Evolutionary conservation across 768 basidiomycete genomes (phyloP), one percentile per base, ranked within the genome.

Genomic region (Clavaria fumosa): DNA sequence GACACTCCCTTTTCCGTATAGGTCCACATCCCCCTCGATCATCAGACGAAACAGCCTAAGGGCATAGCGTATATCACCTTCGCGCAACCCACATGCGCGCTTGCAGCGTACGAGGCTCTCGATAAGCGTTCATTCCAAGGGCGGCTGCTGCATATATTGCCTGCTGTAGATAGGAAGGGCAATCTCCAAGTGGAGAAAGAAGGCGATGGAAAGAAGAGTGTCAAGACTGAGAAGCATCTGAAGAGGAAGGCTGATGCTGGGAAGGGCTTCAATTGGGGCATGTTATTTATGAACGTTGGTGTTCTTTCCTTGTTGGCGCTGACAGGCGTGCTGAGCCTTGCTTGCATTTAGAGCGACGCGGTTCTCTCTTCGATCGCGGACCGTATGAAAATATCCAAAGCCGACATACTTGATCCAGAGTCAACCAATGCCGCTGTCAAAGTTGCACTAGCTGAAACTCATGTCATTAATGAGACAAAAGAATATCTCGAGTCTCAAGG

Each of bases 251-350:
- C 70, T 7, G 59, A 52, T 23, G 77, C 81, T 11, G 78, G 78
- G 22, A 76, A 77, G 44, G 81, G 80, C 40, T 89, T 90, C 51
- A 88, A 86, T 54, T 93, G 88, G 89, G 75, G 78, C 37, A 81
- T 89, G 69, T 54, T 97, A 40, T 96, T 90, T 52, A 90, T 96
- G 86, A 97, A 96, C 66, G 93, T 95, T 63, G 58, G 86, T 78
- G 31, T 20, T 24, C 20, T 23, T 39, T 23, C 35, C 35, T 24
- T 28, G 15, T n/a, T 39, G 38, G 40, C 23, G 31, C 44, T 41
- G 27, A 48, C 14, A 10, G n/a, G 39, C 43, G 47, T 39, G 43
- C 45, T 28, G 42, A 43, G 39, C 43, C 36, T 31, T 27, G 27
- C 38, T 34, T 27, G 14, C 22, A 26, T 42, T 28, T 44, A 95